These are phyloP conservation scores for Suillus ampliporus DNA, from an alignment of 768 basidiomycete species.

Conservation along the genomic window DNA sequence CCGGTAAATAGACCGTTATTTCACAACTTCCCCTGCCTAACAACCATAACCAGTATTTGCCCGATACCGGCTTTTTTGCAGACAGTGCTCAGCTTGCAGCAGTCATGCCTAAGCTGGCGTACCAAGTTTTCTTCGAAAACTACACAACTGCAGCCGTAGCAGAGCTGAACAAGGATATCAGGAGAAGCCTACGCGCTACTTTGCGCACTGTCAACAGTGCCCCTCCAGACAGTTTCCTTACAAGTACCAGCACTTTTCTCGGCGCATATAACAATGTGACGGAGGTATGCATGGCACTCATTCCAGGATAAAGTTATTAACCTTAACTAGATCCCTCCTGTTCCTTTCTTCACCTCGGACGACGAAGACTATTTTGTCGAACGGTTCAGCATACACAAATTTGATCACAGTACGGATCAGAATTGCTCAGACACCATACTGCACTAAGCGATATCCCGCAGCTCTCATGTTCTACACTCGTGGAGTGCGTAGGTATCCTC, in stretches of 20 bases:
- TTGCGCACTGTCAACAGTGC: conserved; percentile 58
- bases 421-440: background rate
- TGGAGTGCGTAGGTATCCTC: conserved; percentile 41
- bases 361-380: conserved; percentile 78
- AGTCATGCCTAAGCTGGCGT: conserved; percentile 58
- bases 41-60: conserved; percentile 57
- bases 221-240: conserved; percentile 61
- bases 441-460: conserved; percentile 28
- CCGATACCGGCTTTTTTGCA: conserved; percentile 52
- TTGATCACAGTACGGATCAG: conserved; percentile 57
- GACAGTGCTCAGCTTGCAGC: conserved; percentile 48
- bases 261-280: conserved; percentile 53
- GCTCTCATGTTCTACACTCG: conserved; percentile 71
- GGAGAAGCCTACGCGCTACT: conserved; percentile 61
- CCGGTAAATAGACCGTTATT: conserved; percentile 50
- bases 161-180: conserved; percentile 62
- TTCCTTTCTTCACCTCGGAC: conserved; percentile 61
- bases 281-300: conserved; percentile 39
- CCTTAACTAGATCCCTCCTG: conserved; percentile 54
- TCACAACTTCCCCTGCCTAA: background rate
- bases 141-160: conserved; percentile 50
- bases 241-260: conserved; percentile 53
- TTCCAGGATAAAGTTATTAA: conserved; percentile 8
- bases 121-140: conserved; percentile 67
- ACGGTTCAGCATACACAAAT: conserved; percentile 61